These are phyloP conservation scores for Cicer yamashitae DNA, from an alignment of 306 rosid genomes.

Conservation along the genomic window DNA sequence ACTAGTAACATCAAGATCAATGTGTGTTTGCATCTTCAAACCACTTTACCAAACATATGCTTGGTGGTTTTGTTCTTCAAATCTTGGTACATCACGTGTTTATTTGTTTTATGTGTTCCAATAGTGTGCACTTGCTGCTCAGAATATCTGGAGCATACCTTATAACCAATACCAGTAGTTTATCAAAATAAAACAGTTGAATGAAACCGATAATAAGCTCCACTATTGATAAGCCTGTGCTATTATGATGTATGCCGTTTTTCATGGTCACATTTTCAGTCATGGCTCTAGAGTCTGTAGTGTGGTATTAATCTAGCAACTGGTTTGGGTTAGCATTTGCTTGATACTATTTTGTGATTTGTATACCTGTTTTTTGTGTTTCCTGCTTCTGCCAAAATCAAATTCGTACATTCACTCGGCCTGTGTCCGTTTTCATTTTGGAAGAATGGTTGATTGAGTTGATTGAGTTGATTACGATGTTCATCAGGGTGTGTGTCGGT, in stretches of 20 bases:
- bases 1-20: too few species aligned
- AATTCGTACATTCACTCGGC: not conserved
- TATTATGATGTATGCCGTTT: not conserved
- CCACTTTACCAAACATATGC: not conserved
- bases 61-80: constrained; percentile 7
- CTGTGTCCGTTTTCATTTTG: constrained; percentile 1
- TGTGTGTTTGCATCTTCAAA: too few species aligned
- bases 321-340: too few species aligned
- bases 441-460: constrained; percentile 24
- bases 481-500: not conserved
- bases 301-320: not conserved
- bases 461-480: constrained; percentile 17
- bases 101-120: constrained; percentile 28
- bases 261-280: not conserved
- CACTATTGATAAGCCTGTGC: not conserved
- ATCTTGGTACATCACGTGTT: not conserved
- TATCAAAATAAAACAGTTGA: not conserved
- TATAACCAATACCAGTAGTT: constrained; percentile 5
- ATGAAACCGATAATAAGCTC: not conserved
- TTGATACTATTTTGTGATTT: too few species aligned
- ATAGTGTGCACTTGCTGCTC: not conserved
- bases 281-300: constrained; percentile 6
- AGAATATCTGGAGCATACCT: constrained; percentile 33
- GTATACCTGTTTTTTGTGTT: too few species aligned
- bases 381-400: too few species aligned